Conservation (phyloP, 2,329 filamentous ascomycete species). For the Fusarium xyrophilum region DNA sequence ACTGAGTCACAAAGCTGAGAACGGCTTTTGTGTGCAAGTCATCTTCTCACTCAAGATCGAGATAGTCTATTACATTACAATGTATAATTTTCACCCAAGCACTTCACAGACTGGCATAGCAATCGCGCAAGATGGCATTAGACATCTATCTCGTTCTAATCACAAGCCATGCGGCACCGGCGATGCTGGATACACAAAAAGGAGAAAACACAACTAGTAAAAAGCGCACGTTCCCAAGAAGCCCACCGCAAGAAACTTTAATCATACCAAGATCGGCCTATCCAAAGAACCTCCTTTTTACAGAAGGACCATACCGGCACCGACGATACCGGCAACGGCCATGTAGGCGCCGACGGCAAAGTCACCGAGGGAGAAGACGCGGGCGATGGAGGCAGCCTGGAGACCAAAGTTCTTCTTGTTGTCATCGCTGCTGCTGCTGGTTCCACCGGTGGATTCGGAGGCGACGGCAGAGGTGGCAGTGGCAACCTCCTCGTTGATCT, state of each 20-base stretch:
- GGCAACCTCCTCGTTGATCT: constrained; percentile 56
- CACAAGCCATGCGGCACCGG: constrained; percentile 41
- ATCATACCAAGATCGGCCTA: constrained; percentile 23
- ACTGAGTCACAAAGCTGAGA: not conserved
- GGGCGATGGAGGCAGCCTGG: constrained; percentile 47
- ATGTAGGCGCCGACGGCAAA: constrained; percentile 59
- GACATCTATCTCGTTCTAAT: constrained; percentile 41
- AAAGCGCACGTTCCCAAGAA: constrained; percentile 31
- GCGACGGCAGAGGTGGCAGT: constrained; percentile 53
- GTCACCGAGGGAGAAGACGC: constrained; percentile 55
- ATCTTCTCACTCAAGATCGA: no score
- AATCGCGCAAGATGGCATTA: constrained; percentile 39
- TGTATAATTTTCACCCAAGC: not conserved
- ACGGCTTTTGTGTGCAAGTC: not conserved
- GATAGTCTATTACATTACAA: constrained; percentile 1
- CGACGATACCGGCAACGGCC: constrained; percentile 58
- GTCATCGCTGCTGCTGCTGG: constrained; percentile 13
- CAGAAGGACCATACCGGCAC: constrained; percentile 61
- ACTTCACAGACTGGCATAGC: constrained; percentile 17
- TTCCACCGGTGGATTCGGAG: constrained; percentile 41
- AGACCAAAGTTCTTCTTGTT: constrained; percentile 50
- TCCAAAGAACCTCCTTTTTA: constrained; percentile 47
- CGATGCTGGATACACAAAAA: constrained; percentile 41
- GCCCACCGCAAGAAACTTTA: constrained; percentile 33
- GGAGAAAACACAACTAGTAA: constrained; percentile 29